Percentiles rank a stretch among this genome's conserved stretches.
Evolutionary conservation across 2,329 filamentous ascomycete species (phyloP).

Genomic region (Sarocladiaceae sp.): DNA sequence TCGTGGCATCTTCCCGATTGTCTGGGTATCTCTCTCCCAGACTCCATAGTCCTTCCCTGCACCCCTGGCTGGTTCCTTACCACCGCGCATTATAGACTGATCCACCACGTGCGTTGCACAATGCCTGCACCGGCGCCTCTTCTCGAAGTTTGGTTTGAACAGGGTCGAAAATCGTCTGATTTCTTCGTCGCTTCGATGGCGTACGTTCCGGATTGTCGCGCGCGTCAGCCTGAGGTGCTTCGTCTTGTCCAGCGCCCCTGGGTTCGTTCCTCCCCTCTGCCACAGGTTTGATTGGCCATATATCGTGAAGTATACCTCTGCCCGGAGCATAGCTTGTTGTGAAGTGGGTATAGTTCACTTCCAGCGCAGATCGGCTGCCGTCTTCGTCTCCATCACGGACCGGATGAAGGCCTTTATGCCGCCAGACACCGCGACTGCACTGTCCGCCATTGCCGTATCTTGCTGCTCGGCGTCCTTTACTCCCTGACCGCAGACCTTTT

Average conservation of each 20-base stretch:
- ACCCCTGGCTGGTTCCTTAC: background rate
- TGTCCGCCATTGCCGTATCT: constrained; percentile 43
- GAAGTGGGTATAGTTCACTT: too few species aligned
- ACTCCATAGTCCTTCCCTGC: background rate
- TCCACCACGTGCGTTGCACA: constrained; percentile 7
- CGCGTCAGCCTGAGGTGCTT: background rate
- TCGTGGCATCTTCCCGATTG: too few species aligned
- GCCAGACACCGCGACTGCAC: constrained; percentile 20
- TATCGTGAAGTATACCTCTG: background rate
- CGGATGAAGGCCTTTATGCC: constrained; percentile 57
- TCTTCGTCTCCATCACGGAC: constrained; percentile 53
- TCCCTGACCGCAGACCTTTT: constrained; percentile 56
- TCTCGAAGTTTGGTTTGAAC: background rate
- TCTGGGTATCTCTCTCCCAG: background rate
- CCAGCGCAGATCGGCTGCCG: constrained; percentile 53
- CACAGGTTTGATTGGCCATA: background rate
- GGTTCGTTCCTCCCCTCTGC: constrained; percentile 10
- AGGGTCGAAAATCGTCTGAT: constrained; percentile 5
- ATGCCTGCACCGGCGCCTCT: background rate
- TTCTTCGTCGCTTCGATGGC: constrained; percentile 2
- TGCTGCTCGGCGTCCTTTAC: constrained; percentile 25
- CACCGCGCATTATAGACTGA: background rate
- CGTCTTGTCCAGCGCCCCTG: background rate
- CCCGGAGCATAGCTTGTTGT: background rate
- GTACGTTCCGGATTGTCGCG: background rate